Evolutionary conservation across 345 rosid genomes (phyloP), one percentile per base, ranked within the genome.

Genomic region (Populus simonii): DNA sequence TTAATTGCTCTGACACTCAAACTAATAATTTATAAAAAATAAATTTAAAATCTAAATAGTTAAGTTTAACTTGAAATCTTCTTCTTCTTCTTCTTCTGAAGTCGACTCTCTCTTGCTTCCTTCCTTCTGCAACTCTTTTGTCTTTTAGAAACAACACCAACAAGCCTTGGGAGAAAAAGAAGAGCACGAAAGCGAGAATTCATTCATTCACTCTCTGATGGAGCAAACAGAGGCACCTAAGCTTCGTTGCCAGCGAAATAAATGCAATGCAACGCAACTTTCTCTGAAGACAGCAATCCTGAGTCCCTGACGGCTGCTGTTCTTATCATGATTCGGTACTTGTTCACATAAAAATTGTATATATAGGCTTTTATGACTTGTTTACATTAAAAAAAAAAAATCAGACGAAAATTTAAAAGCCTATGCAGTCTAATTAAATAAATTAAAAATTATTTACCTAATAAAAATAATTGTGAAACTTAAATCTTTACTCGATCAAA

Each of bases 201-300:
- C 43, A 68, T 11, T 68, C 23, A 20, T 68, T 2, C 72, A 63
- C 62, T 16, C 7, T 5, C 22, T 1, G 62, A 88, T 86, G 92
- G 89, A 83, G 76, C 83, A 61, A 69, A 53, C 59, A 22, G 80
- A 80, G 75, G 83, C 74, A 33, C 83, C 75, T 27, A 86, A 78
- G 83, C 81, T 89, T 36, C 93, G 74, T 27, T 96, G 99, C 87
- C 97, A 92, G 89, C 89, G 99, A 79, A 90, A 92, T 78, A 94
- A 98, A 76, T 92, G 99, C 91, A 55, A 90, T 27, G 33, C 5
- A 33, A 33, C 84, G 92, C 92, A 70, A 81, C 80, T 69, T 96
- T 94, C 91, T 89, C 97, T 74, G 92, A 83, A 11, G 92, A 89
- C 36, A 91, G 94, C 68, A 96, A 92, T 81, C 94, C 93, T 27